Conservation (phyloP, 352 stramenopile genomes). For the Globisporangium alternatum region DNA sequence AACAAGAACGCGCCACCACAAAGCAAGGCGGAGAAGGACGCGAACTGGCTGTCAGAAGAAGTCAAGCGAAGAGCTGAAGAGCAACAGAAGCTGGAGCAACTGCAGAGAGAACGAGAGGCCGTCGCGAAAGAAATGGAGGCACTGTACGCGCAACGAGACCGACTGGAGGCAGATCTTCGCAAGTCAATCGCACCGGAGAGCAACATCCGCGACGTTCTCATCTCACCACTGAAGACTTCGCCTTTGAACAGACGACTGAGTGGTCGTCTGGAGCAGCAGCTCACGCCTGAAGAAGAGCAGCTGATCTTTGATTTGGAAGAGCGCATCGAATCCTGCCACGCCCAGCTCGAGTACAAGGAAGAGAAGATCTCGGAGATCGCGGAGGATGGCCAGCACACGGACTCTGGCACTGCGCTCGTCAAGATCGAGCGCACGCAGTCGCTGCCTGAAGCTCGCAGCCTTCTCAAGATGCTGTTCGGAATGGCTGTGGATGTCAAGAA, state of each 20-base stretch:
- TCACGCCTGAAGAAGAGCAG: conserved; percentile 81
- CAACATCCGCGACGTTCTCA: conserved; percentile 79
- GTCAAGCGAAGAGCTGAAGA: conserved; percentile 80
- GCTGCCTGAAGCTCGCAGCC: conserved; percentile 70
- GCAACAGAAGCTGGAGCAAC: conserved; percentile 79
- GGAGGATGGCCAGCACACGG: conserved; percentile 40
- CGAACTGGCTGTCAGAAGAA: conserved; percentile 82
- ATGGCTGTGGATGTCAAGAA: conserved; percentile 89
- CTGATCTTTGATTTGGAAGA: conserved; percentile 83
- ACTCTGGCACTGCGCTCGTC: conserved; percentile 46
- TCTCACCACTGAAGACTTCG: conserved; percentile 62
- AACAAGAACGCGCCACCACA: conserved; percentile 35
- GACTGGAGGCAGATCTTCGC: conserved; percentile 65
- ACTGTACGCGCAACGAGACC: conserved; percentile 70
- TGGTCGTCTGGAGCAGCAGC: conserved; percentile 36
- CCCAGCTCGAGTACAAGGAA: conserved; percentile 87
- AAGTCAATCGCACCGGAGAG: conserved; percentile 55
- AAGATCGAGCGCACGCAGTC: conserved; percentile 86
- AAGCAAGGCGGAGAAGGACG: conserved; percentile 47
- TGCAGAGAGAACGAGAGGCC: conserved; percentile 72
- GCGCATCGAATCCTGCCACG: conserved; percentile 82
- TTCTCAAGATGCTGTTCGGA: conserved; percentile 83
- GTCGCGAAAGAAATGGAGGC: conserved; percentile 83
- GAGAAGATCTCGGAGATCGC: conserved; percentile 85
- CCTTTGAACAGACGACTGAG: conserved; percentile 43